These are phyloP conservation scores for Pseudocercospora fijiensis DNA, from an alignment of 2,329 filamentous ascomycete species.

Conservation along the genomic window DNA sequence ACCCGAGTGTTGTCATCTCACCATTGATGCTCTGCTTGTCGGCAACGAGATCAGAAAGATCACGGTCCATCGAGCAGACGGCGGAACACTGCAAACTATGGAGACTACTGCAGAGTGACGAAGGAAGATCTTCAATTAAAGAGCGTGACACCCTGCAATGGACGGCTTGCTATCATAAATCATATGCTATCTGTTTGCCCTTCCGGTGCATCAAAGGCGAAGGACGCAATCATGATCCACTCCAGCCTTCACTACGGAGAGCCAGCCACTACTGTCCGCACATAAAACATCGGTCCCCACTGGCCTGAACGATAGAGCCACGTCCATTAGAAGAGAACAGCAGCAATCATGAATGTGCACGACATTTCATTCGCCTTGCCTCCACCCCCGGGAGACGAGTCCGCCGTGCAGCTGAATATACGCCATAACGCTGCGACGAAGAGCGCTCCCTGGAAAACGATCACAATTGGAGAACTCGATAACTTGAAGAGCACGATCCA, in stretches of 20 bases:
- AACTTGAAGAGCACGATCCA: background rate
- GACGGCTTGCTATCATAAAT: background rate
- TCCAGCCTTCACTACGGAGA: background rate
- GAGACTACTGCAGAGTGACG: background rate
- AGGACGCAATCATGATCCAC: background rate
- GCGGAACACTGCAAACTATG: background rate
- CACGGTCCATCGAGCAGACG: background rate
- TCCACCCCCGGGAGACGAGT: background rate
- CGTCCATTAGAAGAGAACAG: background rate
- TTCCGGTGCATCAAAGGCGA: background rate
- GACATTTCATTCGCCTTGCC: background rate
- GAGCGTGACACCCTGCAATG: background rate
- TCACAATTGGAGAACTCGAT: background rate
- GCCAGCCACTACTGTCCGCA: background rate
- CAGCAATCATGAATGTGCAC: background rate
- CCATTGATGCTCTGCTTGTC: background rate
- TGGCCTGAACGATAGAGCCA: background rate
- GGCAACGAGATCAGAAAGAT: background rate
- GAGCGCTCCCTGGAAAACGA: conserved; percentile 1
- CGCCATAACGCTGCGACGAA: background rate
- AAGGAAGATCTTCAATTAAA: too few species aligned
- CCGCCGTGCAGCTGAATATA: background rate
- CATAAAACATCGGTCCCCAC: background rate
- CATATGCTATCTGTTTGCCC: background rate
- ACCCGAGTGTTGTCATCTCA: background rate